Conservation (phyloP, 2,329 filamentous ascomycete genomes). For the Pestalotiopsis sp. region DNA sequence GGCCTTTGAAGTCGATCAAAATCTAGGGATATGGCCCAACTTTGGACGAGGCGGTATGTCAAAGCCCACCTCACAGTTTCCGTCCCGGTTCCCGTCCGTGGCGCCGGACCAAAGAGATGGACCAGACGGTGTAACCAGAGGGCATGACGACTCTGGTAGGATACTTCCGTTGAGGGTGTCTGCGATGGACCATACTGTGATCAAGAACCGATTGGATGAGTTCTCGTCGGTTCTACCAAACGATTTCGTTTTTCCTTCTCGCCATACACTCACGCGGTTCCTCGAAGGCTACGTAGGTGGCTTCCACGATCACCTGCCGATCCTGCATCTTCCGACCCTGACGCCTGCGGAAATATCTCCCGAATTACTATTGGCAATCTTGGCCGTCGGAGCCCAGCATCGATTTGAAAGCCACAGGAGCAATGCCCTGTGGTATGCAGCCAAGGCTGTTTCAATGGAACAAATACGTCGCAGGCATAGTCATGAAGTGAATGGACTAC, state of each 20-base stretch:
- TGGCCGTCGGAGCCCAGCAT: slow-evolving; percentile 68
- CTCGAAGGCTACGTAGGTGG: slow-evolving; percentile 70
- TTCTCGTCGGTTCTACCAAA: slow-evolving; percentile 60
- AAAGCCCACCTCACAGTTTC: slow-evolving; percentile 52
- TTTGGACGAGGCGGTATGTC: slow-evolving; percentile 41
- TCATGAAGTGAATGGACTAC: slow-evolving; percentile 54
- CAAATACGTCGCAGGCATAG: slow-evolving; percentile 59
- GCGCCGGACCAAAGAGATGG: slow-evolving; percentile 52
- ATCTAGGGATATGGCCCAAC: slow-evolving; percentile 52
- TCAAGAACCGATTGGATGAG: slow-evolving; percentile 60
- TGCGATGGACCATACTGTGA: slow-evolving; percentile 52
- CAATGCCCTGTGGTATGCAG: slow-evolving; percentile 62
- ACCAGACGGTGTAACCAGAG: slow-evolving; percentile 34
- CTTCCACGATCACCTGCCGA: slow-evolving; percentile 58
- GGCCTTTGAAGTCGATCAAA: slow-evolving; percentile 54
- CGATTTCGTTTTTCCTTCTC: slow-evolving; percentile 68
- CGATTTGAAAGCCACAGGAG: slow-evolving; percentile 60
- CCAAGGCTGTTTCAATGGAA: slow-evolving; percentile 57
- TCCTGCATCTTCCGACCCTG: slow-evolving; percentile 69
- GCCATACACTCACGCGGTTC: slow-evolving; percentile 68
- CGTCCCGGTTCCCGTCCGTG: slow-evolving; percentile 55
- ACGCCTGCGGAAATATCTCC: slow-evolving; percentile 63
- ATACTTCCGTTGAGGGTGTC: slow-evolving; percentile 48
- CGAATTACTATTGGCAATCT: slow-evolving; percentile 66
- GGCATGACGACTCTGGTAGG: slow-evolving; percentile 42